These are phyloP conservation scores for Carex pumila DNA, from an alignment of 176 grass and related monocot species.

Conservation along the genomic window DNA sequence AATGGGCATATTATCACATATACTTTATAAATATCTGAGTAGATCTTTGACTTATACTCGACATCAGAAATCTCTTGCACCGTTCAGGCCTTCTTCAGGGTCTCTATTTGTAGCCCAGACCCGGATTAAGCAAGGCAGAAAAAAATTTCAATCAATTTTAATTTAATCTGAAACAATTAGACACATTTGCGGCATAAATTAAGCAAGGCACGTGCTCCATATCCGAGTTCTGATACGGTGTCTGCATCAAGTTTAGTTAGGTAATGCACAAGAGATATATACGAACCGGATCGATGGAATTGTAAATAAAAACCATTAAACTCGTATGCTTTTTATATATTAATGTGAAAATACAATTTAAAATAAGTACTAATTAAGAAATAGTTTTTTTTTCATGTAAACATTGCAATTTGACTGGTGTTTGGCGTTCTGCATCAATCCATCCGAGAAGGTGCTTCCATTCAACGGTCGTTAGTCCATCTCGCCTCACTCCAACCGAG, in stretches of 20 bases:
- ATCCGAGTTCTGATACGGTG: neutral
- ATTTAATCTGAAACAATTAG: neutral
- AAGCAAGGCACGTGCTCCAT: neutral
- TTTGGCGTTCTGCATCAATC: too few species aligned
- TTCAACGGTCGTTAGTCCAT: too few species aligned
- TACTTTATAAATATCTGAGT: neutral
- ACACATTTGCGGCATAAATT: neutral
- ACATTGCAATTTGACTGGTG: too few species aligned
- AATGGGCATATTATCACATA: neutral
- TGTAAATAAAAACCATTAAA: neutral
- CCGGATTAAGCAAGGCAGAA: too few species aligned
- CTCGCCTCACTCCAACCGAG: too few species aligned
- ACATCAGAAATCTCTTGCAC: neutral
- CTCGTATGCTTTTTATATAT: neutral
- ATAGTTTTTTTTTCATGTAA: too few species aligned
- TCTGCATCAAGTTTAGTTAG: neutral
- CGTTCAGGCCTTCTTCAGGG: neutral
- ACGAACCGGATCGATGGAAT: neutral
- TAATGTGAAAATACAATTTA: neutral
- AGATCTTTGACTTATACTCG: neutral
- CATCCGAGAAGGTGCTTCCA: too few species aligned
- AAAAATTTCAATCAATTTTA: neutral
- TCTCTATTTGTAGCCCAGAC: neutral
- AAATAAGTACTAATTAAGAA: neutral
- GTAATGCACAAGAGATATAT: neutral